Percentiles rank a stretch among this genome's conserved stretches.
Evolutionary conservation across 139 green algal species (phyloP).

Genomic region (Limnomonas spitsbergensis): DNA sequence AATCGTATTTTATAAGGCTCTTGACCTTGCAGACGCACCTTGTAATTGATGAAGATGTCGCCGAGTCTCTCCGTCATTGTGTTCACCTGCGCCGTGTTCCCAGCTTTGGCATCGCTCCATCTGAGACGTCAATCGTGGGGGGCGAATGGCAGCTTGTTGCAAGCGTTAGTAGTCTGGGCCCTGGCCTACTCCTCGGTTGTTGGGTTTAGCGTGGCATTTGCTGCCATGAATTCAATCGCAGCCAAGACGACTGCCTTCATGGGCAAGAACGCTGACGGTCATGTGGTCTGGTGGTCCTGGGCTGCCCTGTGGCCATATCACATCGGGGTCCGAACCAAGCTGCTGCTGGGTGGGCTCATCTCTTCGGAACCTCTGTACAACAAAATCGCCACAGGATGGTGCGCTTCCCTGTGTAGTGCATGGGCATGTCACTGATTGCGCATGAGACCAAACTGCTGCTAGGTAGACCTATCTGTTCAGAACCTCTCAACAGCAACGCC

Average conservation of each 20-base stretch:
- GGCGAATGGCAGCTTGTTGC: background rate
- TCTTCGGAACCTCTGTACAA: constrained; percentile 45
- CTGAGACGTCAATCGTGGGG: background rate
- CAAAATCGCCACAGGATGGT: constrained; percentile 39
- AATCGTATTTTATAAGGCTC: too few species aligned
- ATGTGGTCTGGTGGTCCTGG: constrained; percentile 3
- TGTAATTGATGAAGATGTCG: too few species aligned
- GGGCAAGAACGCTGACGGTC: constrained; percentile 38
- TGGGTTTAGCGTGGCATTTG: constrained; percentile 22
- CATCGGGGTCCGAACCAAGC: constrained; percentile 49
- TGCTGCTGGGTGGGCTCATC: constrained; percentile 33
- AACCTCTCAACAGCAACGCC: too few species aligned
- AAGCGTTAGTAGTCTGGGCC: background rate
- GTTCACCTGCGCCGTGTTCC: background rate
- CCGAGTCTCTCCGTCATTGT: background rate
- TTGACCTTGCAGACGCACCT: too few species aligned
- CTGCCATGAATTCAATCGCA: constrained; percentile 35
- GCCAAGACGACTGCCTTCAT: constrained; percentile 42
- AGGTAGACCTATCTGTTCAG: too few species aligned
- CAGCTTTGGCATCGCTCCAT: background rate
- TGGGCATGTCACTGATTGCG: too few species aligned
- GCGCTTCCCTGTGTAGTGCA: background rate
- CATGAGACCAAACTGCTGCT: too few species aligned
- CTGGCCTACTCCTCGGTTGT: constrained; percentile 1
- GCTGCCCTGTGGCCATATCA: constrained; percentile 58